Evolutionary conservation across 179 eudicot species (phyloP).

Genomic region (Silene vulgaris): DNA sequence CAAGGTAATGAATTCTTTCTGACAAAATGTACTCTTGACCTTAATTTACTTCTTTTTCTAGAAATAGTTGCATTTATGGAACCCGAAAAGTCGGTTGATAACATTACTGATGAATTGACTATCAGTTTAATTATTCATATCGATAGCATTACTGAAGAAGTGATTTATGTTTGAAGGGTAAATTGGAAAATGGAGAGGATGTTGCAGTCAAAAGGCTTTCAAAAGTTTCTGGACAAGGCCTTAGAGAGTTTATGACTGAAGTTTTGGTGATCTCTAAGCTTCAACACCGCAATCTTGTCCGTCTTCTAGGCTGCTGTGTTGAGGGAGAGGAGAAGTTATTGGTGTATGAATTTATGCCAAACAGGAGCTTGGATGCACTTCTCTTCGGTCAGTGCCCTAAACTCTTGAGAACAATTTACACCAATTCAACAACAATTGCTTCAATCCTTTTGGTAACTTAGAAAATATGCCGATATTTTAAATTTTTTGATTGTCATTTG

Average conservation of each 20-base stretch:
- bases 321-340: constrained; percentile 45
- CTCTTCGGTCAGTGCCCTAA: constrained; percentile 34
- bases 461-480: no score
- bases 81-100: no score
- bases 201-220: constrained; percentile 53
- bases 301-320: constrained; percentile 41
- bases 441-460: no score
- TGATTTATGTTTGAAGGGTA: constrained; percentile 31
- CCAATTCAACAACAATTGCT: not conserved
- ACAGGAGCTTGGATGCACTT: constrained; percentile 44
- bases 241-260: constrained; percentile 48
- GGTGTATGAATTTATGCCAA: constrained; percentile 49
- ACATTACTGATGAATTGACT: no score
- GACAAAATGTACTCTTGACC: not conserved
- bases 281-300: constrained; percentile 52
- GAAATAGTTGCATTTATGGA: no score
- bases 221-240: constrained; percentile 41
- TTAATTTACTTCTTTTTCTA: no score
- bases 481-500: not conserved
- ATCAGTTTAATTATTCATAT: no score
- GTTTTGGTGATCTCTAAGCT: constrained; percentile 39
- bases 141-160: not conserved
- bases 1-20: constrained; percentile 23
- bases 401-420: not conserved
- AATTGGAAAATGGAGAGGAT: constrained; percentile 30